Evolutionary conservation across 129 eudicot species (phyloP).

Genomic region (Flaveria brownii): DNA sequence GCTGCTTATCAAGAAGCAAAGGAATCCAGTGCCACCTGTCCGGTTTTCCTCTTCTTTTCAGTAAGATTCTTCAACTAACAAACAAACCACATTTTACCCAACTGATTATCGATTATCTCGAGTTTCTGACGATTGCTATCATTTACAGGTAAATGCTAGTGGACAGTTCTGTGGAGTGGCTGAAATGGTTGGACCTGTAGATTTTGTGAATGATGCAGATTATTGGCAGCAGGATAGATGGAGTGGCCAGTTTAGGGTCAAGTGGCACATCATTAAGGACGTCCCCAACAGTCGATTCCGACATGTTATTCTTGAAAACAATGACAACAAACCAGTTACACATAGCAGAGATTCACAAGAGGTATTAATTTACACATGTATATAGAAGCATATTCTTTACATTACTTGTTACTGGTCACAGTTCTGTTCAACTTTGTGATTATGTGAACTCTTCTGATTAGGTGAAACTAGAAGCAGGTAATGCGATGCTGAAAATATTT

Average conservation of each 20-base stretch:
- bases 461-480: conserved; percentile 79
- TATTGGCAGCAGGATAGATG: conserved; percentile 98
- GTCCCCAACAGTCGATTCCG: conserved; percentile 84
- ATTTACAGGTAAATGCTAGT: conserved; percentile 79
- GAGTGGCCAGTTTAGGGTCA: conserved; percentile 91
- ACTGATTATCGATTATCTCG: neutral
- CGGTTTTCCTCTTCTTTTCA: conserved; percentile 85
- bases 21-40: conserved; percentile 54
- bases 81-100: neutral
- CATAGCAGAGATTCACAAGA: conserved; percentile 98
- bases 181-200: conserved; percentile 90
- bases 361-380: conserved; percentile 39
- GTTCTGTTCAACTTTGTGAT: neutral
- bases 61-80: conserved; percentile 40
- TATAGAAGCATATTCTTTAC: neutral
- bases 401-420: neutral
- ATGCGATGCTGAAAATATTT: conserved; percentile 71
- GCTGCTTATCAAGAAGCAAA: conserved; percentile 85
- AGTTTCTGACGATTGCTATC: neutral
- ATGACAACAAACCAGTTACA: conserved; percentile 92
- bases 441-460: conserved; percentile 22
- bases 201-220: conserved; percentile 81
- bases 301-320: conserved; percentile 84
- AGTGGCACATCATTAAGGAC: conserved; percentile 86
- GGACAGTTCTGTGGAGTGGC: conserved; percentile 98